Conservation (phyloP, 805 yeast genomes). For the Nakazawaea wickerhamii region DNA sequence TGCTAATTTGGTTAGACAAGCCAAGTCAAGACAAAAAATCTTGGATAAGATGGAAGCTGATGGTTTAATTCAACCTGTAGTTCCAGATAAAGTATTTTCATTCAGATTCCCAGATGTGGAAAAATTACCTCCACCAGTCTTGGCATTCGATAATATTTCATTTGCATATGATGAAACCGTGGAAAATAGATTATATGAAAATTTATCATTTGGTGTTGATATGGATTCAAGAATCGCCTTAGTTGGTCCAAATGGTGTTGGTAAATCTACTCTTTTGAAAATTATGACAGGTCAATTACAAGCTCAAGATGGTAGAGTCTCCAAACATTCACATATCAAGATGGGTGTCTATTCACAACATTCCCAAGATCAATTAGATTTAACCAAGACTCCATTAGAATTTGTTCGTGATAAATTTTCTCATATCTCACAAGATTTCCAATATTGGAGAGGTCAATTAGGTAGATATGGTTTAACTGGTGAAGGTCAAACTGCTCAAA, state of each 20-base stretch:
- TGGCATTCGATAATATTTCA: slow-evolving; percentile 92
- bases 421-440: slow-evolving; percentile 91
- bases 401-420: slow-evolving; percentile 95
- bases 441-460: slow-evolving; percentile 96
- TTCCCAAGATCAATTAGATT: slow-evolving; percentile 95
- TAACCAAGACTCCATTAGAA: slow-evolving; percentile 92
- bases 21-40: slow-evolving; percentile 98
- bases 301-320: slow-evolving; percentile 92
- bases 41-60: slow-evolving; percentile 99
- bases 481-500: slow-evolving; percentile 96
- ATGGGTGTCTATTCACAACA: slow-evolving; percentile 99
- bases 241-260: slow-evolving; percentile 99
- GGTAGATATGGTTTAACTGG: slow-evolving; percentile 99
- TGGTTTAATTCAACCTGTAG: slow-evolving; percentile 91
- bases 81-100: slow-evolving; percentile 86
- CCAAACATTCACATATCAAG: slow-evolving; percentile 95
- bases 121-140: slow-evolving; percentile 97
- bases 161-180: slow-evolving; percentile 81
- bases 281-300: slow-evolving; percentile 92
- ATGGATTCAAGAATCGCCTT: slow-evolving; percentile 98
- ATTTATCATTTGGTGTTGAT: slow-evolving; percentile 95
- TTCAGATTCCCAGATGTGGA: slow-evolving; percentile 94
- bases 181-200: slow-evolving; percentile 84
- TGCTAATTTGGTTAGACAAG: slow-evolving; percentile 97
- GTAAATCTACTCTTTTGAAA: slow-evolving; percentile 93